Base-by-base conservation (phyloP, 345 rosid genomes). In the Sonneratia alba region DNA sequence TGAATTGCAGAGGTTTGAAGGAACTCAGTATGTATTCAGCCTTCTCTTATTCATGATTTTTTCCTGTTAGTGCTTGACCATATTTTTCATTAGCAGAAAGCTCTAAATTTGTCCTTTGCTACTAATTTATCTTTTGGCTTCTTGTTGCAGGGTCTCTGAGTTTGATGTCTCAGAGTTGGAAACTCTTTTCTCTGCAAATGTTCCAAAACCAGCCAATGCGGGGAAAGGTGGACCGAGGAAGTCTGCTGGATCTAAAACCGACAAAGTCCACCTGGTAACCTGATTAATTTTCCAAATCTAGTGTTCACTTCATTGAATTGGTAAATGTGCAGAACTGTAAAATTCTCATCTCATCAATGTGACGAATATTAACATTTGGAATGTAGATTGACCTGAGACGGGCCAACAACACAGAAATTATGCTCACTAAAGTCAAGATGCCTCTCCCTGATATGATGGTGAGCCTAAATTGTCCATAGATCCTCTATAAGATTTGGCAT, bases 371-470 rank as follows among this genome's bases (percentile, higher is more conserved):
- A 51, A 66, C 76, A 13, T 75, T 40, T 51, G 36, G n/a, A 36
- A 74, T 87, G 78, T 81, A 96, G 99, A 70, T 96, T 79, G 99
- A 96, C 70, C 81, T 96, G 77, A 84, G 99, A 79, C 91, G 99
- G 85, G 98, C 99, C 77, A 86, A 96, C 81, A 96, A 96, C 87
- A 96, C 98, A 64, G 98, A 96, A 85, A 95, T 95, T 76, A 95
- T 96, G 99, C 99, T 96, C 76, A 96, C 99, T 53, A 96, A 96
- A 86, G 97, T 96, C 62, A 96, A 96, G 88, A 96, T 96, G 99
- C 96, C 97, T 14, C 91, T 96, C 69, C 79, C 98, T 66, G 98
- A 96, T 83, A 92, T 96, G 98, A 96, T 92, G 99, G 99, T 96
- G 84, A 87, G 91, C 77, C 79, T 66, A 72, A 72, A 64, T 47